Percentiles rank a stretch among this genome's conserved stretches.
phyloP scores from a whole-genome alignment of 1,284 basidiomycete species.

The Trametes polyzona region DNA sequence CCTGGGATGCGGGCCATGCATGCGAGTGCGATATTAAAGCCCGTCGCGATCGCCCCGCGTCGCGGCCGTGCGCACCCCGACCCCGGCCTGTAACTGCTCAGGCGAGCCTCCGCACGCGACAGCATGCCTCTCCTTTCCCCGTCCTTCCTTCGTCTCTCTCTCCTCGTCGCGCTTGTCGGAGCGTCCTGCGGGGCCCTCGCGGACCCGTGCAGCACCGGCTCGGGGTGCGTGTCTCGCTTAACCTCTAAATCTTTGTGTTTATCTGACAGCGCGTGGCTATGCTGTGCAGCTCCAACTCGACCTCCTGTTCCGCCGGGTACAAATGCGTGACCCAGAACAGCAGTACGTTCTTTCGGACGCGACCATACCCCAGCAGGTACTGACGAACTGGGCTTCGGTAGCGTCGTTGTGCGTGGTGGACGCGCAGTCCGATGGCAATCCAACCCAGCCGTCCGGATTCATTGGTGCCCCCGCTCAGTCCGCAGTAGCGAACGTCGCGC shows the following conservation, averaged over 20 bases:
- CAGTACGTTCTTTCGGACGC: conserved; percentile 4
- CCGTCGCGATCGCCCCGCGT: background rate
- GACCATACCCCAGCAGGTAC: background rate
- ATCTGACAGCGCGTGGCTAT: conserved; percentile 2
- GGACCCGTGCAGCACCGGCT: conserved; percentile 18
- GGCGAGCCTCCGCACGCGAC: background rate
- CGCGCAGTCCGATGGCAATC: conserved; percentile 27
- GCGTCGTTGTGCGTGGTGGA: conserved; percentile 16
- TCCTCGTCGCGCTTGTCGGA: conserved; percentile 2
- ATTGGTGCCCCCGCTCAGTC: conserved; percentile 13
- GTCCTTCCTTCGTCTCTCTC: background rate
- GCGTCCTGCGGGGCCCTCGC: conserved; percentile 2
- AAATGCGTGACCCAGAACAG: conserved; percentile 18
- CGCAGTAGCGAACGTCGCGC: conserved; percentile 46
- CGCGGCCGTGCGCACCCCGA: background rate
- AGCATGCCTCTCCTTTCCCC: background rate
- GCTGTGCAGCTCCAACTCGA: conserved; percentile 16
- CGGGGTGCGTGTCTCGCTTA: conserved; percentile 11
- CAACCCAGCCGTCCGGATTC: background rate
- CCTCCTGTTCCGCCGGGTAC: conserved; percentile 23
- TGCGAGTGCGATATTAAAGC: background rate
- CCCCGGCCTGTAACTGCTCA: no score
- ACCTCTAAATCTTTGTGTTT: background rate
- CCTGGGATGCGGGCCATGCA: background rate
- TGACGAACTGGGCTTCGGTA: background rate